These are phyloP conservation scores for Yamadazyma laniorum DNA, from an alignment of 805 yeast species.

Conservation along the genomic window DNA sequence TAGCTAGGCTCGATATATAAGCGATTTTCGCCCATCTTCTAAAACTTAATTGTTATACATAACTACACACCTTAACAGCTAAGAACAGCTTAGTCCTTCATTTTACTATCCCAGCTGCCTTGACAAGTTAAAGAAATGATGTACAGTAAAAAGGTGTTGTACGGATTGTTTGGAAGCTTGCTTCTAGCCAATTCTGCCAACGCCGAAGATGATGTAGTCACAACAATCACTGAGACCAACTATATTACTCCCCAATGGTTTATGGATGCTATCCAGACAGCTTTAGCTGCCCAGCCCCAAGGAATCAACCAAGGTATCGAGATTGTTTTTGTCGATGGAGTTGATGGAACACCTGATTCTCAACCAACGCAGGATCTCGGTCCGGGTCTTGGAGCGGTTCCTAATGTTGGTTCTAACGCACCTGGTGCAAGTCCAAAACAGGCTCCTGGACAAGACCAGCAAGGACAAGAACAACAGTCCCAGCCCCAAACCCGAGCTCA, in stretches of 20 bases:
- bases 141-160: slow-evolving; percentile 1
- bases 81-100: no score
- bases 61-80: no score
- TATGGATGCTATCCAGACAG: slow-evolving; percentile 16
- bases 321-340: slow-evolving; percentile 29
- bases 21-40: not conserved
- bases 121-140: no score
- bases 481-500: not conserved
- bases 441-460: slow-evolving; percentile 2
- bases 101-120: no score
- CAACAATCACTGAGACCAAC: slow-evolving; percentile 26
- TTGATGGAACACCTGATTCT: slow-evolving; percentile 5
- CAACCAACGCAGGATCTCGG: no score
- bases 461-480: slow-evolving; percentile 1
- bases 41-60: no score
- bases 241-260: slow-evolving; percentile 25
- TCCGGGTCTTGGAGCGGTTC: no score
- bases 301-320: slow-evolving; percentile 26
- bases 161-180: slow-evolving; percentile 1
- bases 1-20: no score
- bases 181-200: slow-evolving; percentile 1
- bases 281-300: slow-evolving; percentile 20
- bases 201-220: slow-evolving; percentile 13
- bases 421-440: slow-evolving; percentile 1
- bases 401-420: not conserved